Conservation (phyloP, 305 asterid genomes). For the Fraxinus platypoda region DNA sequence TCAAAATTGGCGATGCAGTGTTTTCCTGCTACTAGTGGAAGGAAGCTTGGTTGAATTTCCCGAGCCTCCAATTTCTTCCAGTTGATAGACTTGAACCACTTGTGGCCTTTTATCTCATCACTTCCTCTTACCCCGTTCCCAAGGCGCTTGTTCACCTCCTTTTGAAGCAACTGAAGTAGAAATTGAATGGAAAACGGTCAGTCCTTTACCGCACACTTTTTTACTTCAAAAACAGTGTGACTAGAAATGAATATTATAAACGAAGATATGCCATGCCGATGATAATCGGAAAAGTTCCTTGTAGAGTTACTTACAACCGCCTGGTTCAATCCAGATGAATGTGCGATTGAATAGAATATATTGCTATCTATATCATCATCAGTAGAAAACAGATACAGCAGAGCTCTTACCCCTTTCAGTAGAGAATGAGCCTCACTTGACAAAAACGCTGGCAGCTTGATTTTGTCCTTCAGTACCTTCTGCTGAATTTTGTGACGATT, state of each 20-base stretch:
- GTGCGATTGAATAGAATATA: background rate
- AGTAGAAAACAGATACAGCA: background rate
- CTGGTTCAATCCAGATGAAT: background rate
- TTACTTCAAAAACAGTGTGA: background rate
- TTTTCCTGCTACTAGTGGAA: constrained; percentile 60
- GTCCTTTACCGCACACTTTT: background rate
- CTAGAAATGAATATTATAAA: background rate
- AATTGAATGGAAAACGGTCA: background rate
- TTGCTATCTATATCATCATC: background rate
- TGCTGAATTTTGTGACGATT: constrained; percentile 68
- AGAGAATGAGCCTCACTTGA: constrained; percentile 68
- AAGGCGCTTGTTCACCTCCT: constrained; percentile 58
- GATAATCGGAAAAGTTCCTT: background rate
- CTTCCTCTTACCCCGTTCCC: constrained; percentile 55
- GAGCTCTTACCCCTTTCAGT: constrained; percentile 59
- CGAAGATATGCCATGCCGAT: background rate
- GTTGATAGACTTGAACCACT: constrained; percentile 64
- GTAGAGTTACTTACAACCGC: background rate
- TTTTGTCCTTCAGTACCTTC: constrained; percentile 66
- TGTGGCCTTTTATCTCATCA: constrained; percentile 59
- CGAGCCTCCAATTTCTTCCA: constrained; percentile 70
- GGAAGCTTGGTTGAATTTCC: constrained; percentile 57
- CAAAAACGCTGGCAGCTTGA: constrained; percentile 65
- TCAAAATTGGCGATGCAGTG: constrained; percentile 80
- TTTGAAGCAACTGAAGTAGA: constrained; percentile 55